Evolutionary conservation across 2,329 filamentous ascomycete species (phyloP).

Genomic region (Sordariomycetes sp.): DNA sequence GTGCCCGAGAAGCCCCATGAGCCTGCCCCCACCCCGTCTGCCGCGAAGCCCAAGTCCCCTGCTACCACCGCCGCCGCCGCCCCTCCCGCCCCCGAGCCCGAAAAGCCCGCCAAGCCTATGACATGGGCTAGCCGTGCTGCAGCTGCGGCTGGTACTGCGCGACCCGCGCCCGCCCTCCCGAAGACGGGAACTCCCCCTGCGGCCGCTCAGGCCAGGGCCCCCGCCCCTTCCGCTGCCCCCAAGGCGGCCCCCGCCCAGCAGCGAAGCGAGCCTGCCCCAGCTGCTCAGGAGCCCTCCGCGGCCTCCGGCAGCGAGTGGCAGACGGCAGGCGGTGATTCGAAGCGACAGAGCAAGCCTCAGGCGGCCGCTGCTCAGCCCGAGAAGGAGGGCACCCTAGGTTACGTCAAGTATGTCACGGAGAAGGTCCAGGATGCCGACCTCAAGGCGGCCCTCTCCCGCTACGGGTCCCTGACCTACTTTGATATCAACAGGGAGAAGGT

Average conservation of each 20-base stretch:
- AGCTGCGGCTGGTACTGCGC: conserved; percentile 41
- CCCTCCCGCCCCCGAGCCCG: conserved; percentile 35
- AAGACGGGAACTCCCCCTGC: conserved; percentile 40
- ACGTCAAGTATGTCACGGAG: conserved; percentile 92
- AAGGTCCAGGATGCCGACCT: conserved; percentile 69
- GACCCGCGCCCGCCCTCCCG: conserved; percentile 26
- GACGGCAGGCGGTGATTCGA: conserved; percentile 70
- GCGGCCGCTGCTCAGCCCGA: conserved; percentile 49
- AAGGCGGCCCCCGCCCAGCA: conserved; percentile 17
- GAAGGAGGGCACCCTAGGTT: conserved; percentile 68
- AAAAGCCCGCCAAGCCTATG: conserved; percentile 46
- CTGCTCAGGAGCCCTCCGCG: conserved; percentile 23
- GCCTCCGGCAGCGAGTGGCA: conserved; percentile 61
- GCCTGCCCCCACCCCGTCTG: conserved; percentile 38
- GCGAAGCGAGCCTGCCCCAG: conserved; percentile 18
- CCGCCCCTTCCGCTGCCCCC: conserved; percentile 30
- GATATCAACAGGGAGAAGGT: conserved; percentile 80
- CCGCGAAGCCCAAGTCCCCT: conserved; percentile 20
- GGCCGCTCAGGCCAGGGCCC: conserved; percentile 22
- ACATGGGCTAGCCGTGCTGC: conserved; percentile 62
- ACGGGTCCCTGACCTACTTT: conserved; percentile 59
- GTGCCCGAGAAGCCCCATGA: conserved; percentile 56
- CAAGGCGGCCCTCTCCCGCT: conserved; percentile 55
- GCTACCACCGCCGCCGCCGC: conserved; percentile 24
- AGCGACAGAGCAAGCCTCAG: conserved; percentile 68